Percentiles rank a stretch among this genome's conserved stretches.
Conservation (phyloP, 75 land plant genomes). For the Picea glauca region DNA sequence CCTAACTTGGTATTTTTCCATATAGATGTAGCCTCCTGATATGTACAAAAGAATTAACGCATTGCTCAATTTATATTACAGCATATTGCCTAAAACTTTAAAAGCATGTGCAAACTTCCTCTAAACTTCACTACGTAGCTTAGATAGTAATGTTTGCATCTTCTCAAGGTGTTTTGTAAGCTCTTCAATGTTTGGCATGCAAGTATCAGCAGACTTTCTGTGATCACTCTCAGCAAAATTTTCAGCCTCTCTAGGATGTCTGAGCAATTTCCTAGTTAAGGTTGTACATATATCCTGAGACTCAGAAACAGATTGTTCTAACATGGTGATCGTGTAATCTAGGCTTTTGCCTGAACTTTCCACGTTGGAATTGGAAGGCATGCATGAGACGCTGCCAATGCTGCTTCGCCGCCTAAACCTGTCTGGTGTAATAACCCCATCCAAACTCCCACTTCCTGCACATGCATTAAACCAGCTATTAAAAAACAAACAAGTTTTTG, state of each 20-base stretch:
- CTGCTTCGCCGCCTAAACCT: slow-evolving; percentile 56
- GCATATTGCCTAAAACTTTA: neutral
- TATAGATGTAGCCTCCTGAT: slow-evolving; percentile 3
- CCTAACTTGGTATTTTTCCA: slow-evolving; percentile 1
- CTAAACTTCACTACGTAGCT: slow-evolving; percentile 3
- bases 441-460: slow-evolving; percentile 82
- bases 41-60: slow-evolving; percentile 10
- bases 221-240: neutral
- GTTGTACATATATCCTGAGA: slow-evolving; percentile 1
- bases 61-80: slow-evolving; percentile 1
- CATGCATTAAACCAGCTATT: neutral
- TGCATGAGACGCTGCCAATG: slow-evolving; percentile 32
- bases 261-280: neutral
- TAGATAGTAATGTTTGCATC: neutral
- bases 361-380: slow-evolving; percentile 10
- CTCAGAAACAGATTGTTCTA: slow-evolving; percentile 7
- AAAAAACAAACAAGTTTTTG: neutral
- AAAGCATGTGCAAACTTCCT: neutral
- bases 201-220: slow-evolving; percentile 2
- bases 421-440: slow-evolving; percentile 61
- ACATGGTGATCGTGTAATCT: neutral
- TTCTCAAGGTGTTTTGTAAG: slow-evolving; percentile 8
- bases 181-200: neutral
- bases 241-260: neutral
- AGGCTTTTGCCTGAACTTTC: neutral